Base-by-base conservation (phyloP, 2,329 filamentous ascomycete genomes). In the Fusarium liriodendri region DNA sequence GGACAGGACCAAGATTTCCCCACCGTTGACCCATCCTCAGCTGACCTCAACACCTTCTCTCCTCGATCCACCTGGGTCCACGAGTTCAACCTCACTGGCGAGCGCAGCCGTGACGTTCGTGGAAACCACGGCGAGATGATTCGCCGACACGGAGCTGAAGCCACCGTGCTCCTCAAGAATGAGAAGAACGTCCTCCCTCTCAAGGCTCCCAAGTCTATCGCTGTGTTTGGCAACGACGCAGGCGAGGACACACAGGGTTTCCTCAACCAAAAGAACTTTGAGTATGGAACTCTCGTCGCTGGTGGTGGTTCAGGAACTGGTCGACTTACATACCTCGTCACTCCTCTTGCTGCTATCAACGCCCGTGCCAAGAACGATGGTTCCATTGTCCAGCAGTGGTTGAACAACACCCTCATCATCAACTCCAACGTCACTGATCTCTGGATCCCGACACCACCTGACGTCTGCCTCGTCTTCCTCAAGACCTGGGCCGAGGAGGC, bases 161-260 rank as follows among this genome's bases (percentile, higher is more conserved):
- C 92, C 22, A 92, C 89, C 14, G 89, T 95, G 18, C 87, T 96
- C 3, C 85, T 96, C 70, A 96, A 95, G 86, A 95, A 95, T 82
- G 84, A 84, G 33, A 86, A 87, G 70, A 87, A 87, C 38, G 86
- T 86, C 2, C 85, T 95, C 8, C 93, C 93, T 0, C 84, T 90
- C 40, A 87, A 87, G 77, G 82, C 82, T 4, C 86, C 86, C 90
- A 81, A 91, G 86, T 81, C 85, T 83, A 81, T 91, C 87, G 84
- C 87, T 80, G 74, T 89, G 84, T 82, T 90, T 85, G 77, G 90
- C 72, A 87, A 88, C 74, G 85, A 85, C 16, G 85, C 85, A 20
- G 84, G 7, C 82, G 85, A 78, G 78, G 87, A 89, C 27, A 89
- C 92, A 63, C 82, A 93, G 61, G 92, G 92, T 0, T 92, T 92